Percentiles rank a stretch among this genome's conserved stretches.
Conservation (phyloP, 108 stramenopile species). For the Stephanodiscus minutulus region DNA sequence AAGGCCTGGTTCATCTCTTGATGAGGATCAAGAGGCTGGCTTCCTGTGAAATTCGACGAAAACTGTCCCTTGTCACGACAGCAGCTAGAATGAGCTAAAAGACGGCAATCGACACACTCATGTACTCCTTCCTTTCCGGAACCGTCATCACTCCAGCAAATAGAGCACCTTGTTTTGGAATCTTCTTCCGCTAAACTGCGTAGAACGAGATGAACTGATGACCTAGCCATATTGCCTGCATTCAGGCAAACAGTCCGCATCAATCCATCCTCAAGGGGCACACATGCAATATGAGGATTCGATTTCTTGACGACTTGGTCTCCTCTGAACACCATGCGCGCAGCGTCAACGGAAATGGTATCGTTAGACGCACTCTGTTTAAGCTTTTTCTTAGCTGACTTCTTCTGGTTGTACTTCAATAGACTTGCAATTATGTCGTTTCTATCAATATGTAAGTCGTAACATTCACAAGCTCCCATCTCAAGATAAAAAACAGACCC, state of each 20-base stretch:
- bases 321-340: background rate
- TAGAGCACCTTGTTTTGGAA: slow-evolving; percentile 42
- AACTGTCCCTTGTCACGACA: slow-evolving; percentile 51
- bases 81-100: slow-evolving; percentile 56
- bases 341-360: background rate
- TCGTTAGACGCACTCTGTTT: slow-evolving; percentile 12
- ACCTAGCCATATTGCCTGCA: slow-evolving; percentile 53
- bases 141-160: slow-evolving; percentile 63
- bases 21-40: background rate
- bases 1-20: background rate
- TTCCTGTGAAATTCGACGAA: background rate
- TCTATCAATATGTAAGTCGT: slow-evolving; percentile 17
- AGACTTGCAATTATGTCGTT: slow-evolving; percentile 32
- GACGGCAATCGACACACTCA: slow-evolving; percentile 57
- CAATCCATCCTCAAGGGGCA: slow-evolving; percentile 57
- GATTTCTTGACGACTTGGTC: slow-evolving; percentile 8
- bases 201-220: slow-evolving; percentile 34
- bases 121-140: slow-evolving; percentile 35
- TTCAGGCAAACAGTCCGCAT: slow-evolving; percentile 57
- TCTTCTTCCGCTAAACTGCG: slow-evolving; percentile 22
- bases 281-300: slow-evolving; percentile 41
- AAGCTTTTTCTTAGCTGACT: slow-evolving; percentile 11
- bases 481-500: slow-evolving; percentile 33
- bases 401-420: slow-evolving; percentile 40
- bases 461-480: background rate